These are phyloP conservation scores for Phytomonas francai DNA, from an alignment of 208 protist species.

Conservation along the genomic window DNA sequence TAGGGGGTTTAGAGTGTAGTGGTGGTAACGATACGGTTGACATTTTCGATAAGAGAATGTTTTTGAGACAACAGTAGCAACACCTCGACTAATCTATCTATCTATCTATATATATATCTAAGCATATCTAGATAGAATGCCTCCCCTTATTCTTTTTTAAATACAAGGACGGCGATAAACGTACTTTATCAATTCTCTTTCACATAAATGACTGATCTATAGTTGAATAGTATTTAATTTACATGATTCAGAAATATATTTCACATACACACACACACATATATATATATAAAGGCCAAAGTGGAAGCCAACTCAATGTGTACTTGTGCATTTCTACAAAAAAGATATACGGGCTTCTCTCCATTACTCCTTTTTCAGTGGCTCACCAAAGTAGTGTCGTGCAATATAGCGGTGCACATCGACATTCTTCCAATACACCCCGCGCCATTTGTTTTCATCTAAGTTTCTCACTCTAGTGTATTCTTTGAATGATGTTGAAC, in stretches of 20 bases:
- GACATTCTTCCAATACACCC: slow-evolving; percentile 56
- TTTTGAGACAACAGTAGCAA: neutral
- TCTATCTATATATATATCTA: too few species aligned
- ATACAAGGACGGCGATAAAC: neutral
- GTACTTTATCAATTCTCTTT: neutral
- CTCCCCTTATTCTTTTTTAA: neutral
- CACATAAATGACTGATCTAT: neutral
- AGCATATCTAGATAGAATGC: neutral
- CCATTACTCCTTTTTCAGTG: slow-evolving; percentile 44
- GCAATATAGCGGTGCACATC: slow-evolving; percentile 79
- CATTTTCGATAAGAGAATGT: neutral
- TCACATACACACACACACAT: slow-evolving; percentile 7
- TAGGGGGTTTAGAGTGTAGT: neutral
- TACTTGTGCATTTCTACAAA: slow-evolving; percentile 6
- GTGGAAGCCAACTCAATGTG: neutral
- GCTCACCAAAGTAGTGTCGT: slow-evolving; percentile 50
- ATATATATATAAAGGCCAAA: slow-evolving; percentile 6
- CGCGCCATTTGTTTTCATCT: slow-evolving; percentile 34
- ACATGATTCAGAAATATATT: neutral
- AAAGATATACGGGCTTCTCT: neutral
- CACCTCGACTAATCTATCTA: too few species aligned
- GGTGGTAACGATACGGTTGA: neutral
- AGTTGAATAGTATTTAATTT: neutral
- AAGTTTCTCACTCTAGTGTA: neutral
- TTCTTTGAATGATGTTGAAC: neutral